Evolutionary conservation across 805 yeast genomes (phyloP).

Genomic region (Metschnikowia drakensbergensis): DNA sequence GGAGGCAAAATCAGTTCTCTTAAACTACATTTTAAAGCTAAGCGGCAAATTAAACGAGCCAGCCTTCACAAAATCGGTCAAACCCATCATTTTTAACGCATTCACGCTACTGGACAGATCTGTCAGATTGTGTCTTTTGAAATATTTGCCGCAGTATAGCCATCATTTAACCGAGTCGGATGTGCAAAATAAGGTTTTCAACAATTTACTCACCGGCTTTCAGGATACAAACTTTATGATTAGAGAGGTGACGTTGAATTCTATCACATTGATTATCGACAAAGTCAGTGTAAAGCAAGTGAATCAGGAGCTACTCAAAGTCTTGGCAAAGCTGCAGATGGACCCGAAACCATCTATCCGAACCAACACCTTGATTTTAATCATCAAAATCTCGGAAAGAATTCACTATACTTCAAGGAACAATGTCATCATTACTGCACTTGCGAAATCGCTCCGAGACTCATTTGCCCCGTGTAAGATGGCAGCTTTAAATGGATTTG

Average conservation of each 20-base stretch:
- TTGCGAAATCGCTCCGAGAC: slow-evolving; percentile 78
- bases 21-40: slow-evolving; percentile 40
- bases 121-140: slow-evolving; percentile 66
- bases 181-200: slow-evolving; percentile 66
- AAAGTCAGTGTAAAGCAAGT: slow-evolving; percentile 73
- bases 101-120: slow-evolving; percentile 72
- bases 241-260: slow-evolving; percentile 73
- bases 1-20: slow-evolving; percentile 34
- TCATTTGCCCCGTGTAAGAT: slow-evolving; percentile 69
- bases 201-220: slow-evolving; percentile 71
- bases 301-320: slow-evolving; percentile 78
- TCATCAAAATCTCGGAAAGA: slow-evolving; percentile 59
- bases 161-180: slow-evolving; percentile 52
- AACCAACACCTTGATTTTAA: slow-evolving; percentile 68
- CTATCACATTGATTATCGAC: slow-evolving; percentile 56
- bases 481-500: slow-evolving; percentile 74
- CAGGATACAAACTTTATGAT: slow-evolving; percentile 79
- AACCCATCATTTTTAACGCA: slow-evolving; percentile 61
- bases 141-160: slow-evolving; percentile 54
- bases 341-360: slow-evolving; percentile 75
- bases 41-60: slow-evolving; percentile 26
- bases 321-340: slow-evolving; percentile 75
- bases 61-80: slow-evolving; percentile 41
- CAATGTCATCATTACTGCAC: slow-evolving; percentile 81
- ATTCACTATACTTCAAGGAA: slow-evolving; percentile 57